Evolutionary conservation across 768 basidiomycete species (phyloP), one percentile per base, ranked within the genome.

Genomic region (Gymnopilus junonius): DNA sequence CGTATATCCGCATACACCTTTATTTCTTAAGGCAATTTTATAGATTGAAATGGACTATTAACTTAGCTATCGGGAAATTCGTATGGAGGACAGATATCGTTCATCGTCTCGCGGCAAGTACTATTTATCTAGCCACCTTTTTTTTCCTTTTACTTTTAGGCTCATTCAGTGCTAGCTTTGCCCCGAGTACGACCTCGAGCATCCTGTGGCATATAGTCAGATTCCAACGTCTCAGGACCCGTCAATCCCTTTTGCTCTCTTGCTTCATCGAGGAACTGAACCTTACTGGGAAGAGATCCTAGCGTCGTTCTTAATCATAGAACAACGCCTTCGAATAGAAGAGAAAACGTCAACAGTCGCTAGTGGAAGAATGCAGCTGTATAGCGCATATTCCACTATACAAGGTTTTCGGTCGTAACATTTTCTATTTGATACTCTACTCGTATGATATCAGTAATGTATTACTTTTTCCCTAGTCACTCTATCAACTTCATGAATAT

Each of bases 291-390:
- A 67, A 29, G 65, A 72, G 23, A 70, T 72, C 17, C 20, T 72
- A 29, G 62, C 67, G 4, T 66, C 66, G 6, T 72, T 70, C 39
- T 21, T 69, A 10, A 61, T 70, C 15, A 27, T 72, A n/a, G 71
- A 72, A 46, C 63, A 66, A 31, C 15, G 50, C n/a, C 17, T 70
- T 35, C 58, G 66, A 34, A 54, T 55, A 53, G 45, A 56, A 14
- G 67, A 70, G 58, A 70, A 68, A 21, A 20, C 21, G 23, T 55
- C 37, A 42, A 29, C 48, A n/a, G 15, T 51, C 8, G 48, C 31
- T 8, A 12, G 4, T n/a, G 48, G 48, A 32, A 32, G 29, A 8
- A 7, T 20, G 29, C n/a, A n/a, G n/a, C n/a, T n/a, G n/a, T n/a
- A n/a, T n/a, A n/a, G n/a, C n/a, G n/a, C n/a, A n/a, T n/a, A n/a